Conservation (phyloP, 148 eudicot species). For the Camellia granthamiana region DNA sequence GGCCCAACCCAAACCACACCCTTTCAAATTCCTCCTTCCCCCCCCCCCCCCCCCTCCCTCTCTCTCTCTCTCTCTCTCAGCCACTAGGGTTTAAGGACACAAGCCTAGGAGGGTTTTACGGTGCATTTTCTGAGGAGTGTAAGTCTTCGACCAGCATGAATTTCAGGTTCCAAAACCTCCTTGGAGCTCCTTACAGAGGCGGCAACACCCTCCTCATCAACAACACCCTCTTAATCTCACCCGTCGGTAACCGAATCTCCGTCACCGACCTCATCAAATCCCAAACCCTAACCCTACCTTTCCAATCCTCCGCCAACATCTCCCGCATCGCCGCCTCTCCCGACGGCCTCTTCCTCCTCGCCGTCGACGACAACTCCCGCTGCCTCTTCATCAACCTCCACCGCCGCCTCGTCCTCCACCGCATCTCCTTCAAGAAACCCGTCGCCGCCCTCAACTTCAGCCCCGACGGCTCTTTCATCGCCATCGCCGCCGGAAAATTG, state of each 20-base stretch:
- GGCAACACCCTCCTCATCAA: slow-evolving; percentile 66
- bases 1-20: too few relatives aligned
- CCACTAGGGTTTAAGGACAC: slow-evolving; percentile 6
- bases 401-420: slow-evolving; percentile 73
- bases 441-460: slow-evolving; percentile 58
- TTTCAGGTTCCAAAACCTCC: slow-evolving; percentile 82
- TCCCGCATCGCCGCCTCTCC: slow-evolving; percentile 72
- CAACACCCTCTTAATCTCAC: slow-evolving; percentile 64
- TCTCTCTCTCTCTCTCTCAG: too few relatives aligned
- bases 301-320: slow-evolving; percentile 71
- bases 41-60: too few relatives aligned
- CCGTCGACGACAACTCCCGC: slow-evolving; percentile 77
- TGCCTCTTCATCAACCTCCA: slow-evolving; percentile 69
- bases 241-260: slow-evolving; percentile 83
- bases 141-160: slow-evolving; percentile 48
- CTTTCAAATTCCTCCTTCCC: too few relatives aligned
- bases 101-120: slow-evolving; percentile 1
- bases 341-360: slow-evolving; percentile 68
- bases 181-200: slow-evolving; percentile 93
- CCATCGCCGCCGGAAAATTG: slow-evolving; percentile 68
- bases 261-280: slow-evolving; percentile 81
- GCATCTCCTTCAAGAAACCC: slow-evolving; percentile 70
- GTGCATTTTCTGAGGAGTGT: background rate
- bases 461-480: slow-evolving; percentile 69
- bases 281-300: slow-evolving; percentile 68